These are phyloP conservation scores for Sisymbrium irio DNA, from an alignment of 345 rosid species.

Conservation along the genomic window DNA sequence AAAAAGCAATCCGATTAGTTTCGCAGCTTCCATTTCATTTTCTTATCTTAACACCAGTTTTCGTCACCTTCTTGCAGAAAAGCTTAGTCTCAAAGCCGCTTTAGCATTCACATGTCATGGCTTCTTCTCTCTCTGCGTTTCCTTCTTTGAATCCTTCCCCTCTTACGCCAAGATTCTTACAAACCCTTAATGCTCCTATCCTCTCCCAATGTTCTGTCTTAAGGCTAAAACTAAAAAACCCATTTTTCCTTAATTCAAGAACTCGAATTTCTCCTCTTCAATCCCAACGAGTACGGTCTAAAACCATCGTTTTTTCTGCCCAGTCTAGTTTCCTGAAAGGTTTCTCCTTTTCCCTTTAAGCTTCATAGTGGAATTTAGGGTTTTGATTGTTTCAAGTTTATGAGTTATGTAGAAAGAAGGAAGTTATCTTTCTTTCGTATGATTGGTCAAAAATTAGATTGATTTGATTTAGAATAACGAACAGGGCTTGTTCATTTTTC, in stretches of 20 bases:
- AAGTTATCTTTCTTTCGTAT: not conserved
- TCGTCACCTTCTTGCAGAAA: not conserved
- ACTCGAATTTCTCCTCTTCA: conserved; percentile 21
- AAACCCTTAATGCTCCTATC: conserved; percentile 34
- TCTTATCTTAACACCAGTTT: not conserved
- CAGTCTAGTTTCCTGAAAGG: conserved; percentile 57
- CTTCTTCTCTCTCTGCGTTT: conserved; percentile 17
- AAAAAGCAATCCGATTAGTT: not conserved
- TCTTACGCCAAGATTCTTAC: conserved; percentile 23
- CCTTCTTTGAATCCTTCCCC: conserved; percentile 26
- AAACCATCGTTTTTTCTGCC: conserved; percentile 39
- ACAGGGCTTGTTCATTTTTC: not conserved
- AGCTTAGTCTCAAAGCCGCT: not conserved
- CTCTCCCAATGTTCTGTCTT: conserved; percentile 32
- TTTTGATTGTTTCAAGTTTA: not conserved
- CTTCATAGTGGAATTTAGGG: not conserved
- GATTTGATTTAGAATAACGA: not conserved
- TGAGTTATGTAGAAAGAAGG: not conserved
- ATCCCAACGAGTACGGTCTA: conserved; percentile 30
- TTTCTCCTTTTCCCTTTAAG: conserved; percentile 7
- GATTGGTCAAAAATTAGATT: not conserved
- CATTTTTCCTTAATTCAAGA: conserved; percentile 17
- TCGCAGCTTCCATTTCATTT: not conserved
- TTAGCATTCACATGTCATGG: conserved; percentile 21
- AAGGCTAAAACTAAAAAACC: conserved; percentile 32